A percentile compares a stretch with the other conserved stretches of the same genome.
Conservation (phyloP, 148 eudicot species). For the Persicaria tinctoria region DNA sequence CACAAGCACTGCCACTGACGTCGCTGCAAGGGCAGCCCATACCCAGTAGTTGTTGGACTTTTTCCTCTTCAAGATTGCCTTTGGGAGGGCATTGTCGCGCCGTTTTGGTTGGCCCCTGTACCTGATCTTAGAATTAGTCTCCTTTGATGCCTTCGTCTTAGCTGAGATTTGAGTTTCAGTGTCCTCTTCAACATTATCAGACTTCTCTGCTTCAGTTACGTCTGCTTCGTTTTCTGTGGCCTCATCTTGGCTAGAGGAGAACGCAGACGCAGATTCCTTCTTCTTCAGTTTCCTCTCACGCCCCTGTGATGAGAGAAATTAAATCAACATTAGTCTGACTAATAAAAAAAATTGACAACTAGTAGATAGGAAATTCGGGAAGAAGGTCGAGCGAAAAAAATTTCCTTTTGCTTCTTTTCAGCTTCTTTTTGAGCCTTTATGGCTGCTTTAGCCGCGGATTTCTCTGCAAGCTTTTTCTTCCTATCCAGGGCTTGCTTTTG, state of each 20-base stretch:
- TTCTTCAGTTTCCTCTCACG: constrained; percentile 72
- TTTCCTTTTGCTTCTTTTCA: constrained; percentile 85
- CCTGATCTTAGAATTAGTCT: constrained; percentile 12
- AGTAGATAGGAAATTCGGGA: not conserved
- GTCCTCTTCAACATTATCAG: constrained; percentile 32
- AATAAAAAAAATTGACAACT: not conserved
- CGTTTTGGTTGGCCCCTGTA: constrained; percentile 36
- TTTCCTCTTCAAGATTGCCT: constrained; percentile 59
- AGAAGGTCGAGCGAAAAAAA: not conserved
- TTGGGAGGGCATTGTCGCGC: constrained; percentile 40
- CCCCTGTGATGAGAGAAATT: constrained; percentile 34
- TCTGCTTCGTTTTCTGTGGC: constrained; percentile 30
- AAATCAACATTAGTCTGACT: constrained; percentile 7
- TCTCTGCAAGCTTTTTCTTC: constrained; percentile 83
- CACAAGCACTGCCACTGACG: constrained; percentile 29
- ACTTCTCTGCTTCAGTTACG: constrained; percentile 32
- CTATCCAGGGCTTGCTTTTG: constrained; percentile 73
- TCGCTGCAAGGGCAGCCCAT: constrained; percentile 44
- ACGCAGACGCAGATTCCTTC: constrained; percentile 28
- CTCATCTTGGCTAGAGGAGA: constrained; percentile 38
- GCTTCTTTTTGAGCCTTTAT: constrained; percentile 85
- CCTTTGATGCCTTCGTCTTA: constrained; percentile 52
- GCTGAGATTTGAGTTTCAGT: constrained; percentile 27
- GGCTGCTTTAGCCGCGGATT: constrained; percentile 84
- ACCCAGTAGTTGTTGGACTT: constrained; percentile 55